Conservation (phyloP, 1,139 yeast species). For the Magnusiomyces tetraspermus region DNA sequence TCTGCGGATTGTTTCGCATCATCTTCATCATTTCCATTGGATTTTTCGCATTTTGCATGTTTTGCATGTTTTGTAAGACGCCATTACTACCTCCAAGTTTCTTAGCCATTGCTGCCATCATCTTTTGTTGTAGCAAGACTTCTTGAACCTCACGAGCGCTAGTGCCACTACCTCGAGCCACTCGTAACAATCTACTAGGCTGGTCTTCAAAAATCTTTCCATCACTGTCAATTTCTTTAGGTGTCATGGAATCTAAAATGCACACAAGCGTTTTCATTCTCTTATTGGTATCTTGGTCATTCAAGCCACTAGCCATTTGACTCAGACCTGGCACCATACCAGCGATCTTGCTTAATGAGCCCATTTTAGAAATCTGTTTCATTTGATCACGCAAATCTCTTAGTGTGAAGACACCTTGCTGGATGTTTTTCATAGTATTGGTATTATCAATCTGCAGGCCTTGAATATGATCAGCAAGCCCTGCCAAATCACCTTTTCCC, state of each 20-base stretch:
- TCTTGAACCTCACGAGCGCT: slow-evolving; percentile 89
- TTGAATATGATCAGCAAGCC: slow-evolving; percentile 88
- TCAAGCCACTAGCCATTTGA: slow-evolving; percentile 68
- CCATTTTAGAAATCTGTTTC: slow-evolving; percentile 93
- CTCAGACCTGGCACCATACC: slow-evolving; percentile 90
- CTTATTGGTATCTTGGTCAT: slow-evolving; percentile 76
- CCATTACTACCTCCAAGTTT: slow-evolving; percentile 49
- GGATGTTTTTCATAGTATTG: slow-evolving; percentile 85
- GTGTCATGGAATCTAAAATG: slow-evolving; percentile 95
- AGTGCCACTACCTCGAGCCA: slow-evolving; percentile 97
- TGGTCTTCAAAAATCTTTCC: slow-evolving; percentile 72
- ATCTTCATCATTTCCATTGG: slow-evolving; percentile 14
- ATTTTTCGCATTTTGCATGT: slow-evolving; percentile 23
- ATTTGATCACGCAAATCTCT: slow-evolving; percentile 90
- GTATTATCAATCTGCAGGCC: slow-evolving; percentile 83
- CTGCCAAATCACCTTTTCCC: slow-evolving; percentile 94
- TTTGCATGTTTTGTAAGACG: slow-evolving; percentile 34
- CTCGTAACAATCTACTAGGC: slow-evolving; percentile 80
- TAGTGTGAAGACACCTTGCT: slow-evolving; percentile 89
- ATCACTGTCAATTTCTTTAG: slow-evolving; percentile 81
- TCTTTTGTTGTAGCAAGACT: slow-evolving; percentile 81
- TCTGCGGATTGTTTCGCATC: slow-evolving; percentile 28
- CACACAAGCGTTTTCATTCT: slow-evolving; percentile 82
- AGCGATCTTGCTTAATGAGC: slow-evolving; percentile 88
- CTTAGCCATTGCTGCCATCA: slow-evolving; percentile 92